These are phyloP conservation scores for Candida sp. DNA, from an alignment of 1,139 yeast species.

Conservation along the genomic window DNA sequence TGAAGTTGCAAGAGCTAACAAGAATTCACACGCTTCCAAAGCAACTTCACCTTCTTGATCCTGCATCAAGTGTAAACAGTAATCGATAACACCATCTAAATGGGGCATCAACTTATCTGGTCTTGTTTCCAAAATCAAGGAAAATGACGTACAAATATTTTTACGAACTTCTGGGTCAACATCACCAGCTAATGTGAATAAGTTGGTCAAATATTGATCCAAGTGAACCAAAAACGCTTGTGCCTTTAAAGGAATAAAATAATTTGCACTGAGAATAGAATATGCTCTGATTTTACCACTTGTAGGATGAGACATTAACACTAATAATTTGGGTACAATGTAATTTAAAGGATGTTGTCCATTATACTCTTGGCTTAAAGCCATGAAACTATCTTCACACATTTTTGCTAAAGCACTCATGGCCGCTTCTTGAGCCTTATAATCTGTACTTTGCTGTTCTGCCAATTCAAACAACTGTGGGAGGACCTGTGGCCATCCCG, in stretches of 20 bases:
- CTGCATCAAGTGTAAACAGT: constrained; percentile 77
- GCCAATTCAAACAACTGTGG: constrained; percentile 65
- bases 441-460: constrained; percentile 27
- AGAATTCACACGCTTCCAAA: constrained; percentile 89
- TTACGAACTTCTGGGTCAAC: constrained; percentile 58
- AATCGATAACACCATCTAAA: constrained; percentile 78
- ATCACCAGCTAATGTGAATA: constrained; percentile 67
- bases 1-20: constrained; percentile 68
- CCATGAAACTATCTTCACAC: constrained; percentile 74
- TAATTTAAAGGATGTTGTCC: constrained; percentile 69
- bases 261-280: constrained; percentile 72
- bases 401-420: constrained; percentile 80
- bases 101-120: constrained; percentile 83
- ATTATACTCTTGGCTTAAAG: constrained; percentile 57
- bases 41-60: constrained; percentile 65
- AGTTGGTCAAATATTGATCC: constrained; percentile 60
- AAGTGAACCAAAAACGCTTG: constrained; percentile 62
- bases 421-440: constrained; percentile 56
- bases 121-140: constrained; percentile 67
- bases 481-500: constrained; percentile 72
- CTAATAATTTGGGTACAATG: constrained; percentile 63
- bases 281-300: constrained; percentile 56
- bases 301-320: constrained; percentile 35
- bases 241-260: constrained; percentile 65
- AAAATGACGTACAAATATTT: constrained; percentile 77